phyloP scores from a whole-genome alignment of 2,329 filamentous ascomycete genomes.

The Hortaea werneckii region DNA sequence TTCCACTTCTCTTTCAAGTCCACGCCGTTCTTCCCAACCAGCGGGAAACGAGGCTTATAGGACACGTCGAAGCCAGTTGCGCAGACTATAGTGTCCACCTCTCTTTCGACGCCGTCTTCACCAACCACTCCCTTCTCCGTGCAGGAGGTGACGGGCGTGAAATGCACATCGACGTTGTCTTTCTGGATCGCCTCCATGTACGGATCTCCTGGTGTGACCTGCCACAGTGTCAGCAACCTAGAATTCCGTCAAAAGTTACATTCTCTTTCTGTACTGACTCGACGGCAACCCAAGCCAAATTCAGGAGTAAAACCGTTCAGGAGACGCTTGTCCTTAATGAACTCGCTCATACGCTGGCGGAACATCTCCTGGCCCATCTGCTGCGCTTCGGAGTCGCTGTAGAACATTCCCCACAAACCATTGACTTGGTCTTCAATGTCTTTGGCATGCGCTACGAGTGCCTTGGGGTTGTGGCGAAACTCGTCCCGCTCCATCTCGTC shows the following conservation, averaged over 20 bases:
- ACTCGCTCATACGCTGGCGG: slow-evolving; percentile 37
- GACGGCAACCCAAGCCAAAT: slow-evolving; percentile 36
- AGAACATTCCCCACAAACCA: slow-evolving; percentile 38
- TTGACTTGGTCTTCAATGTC: slow-evolving; percentile 37
- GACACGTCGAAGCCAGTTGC: slow-evolving; percentile 38
- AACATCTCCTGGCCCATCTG: slow-evolving; percentile 30
- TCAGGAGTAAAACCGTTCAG: slow-evolving; percentile 39
- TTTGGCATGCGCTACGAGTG: slow-evolving; percentile 36
- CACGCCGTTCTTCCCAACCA: slow-evolving; percentile 32
- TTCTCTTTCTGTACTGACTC: slow-evolving; percentile 6
- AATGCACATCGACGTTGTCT: slow-evolving; percentile 42
- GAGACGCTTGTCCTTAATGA: slow-evolving; percentile 42
- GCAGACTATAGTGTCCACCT: slow-evolving; percentile 35
- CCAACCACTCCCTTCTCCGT: slow-evolving; percentile 38
- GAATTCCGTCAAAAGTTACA: too few species aligned
- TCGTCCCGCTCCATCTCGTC: slow-evolving; percentile 31
- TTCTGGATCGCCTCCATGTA: slow-evolving; percentile 43
- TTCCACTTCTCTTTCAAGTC: slow-evolving; percentile 33
- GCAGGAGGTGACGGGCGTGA: slow-evolving; percentile 36
- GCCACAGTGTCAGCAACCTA: too few species aligned
- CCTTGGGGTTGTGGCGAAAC: slow-evolving; percentile 33
- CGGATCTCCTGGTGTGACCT: slow-evolving; percentile 40
- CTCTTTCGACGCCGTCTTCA: slow-evolving; percentile 31
- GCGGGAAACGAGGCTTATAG: slow-evolving; percentile 33
- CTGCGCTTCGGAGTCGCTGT: slow-evolving; percentile 33